Percentiles rank a stretch among this genome's conserved stretches.
Evolutionary conservation across 352 stramenopile genomes (phyloP).

Genomic region (Elongisporangium undulatum): DNA sequence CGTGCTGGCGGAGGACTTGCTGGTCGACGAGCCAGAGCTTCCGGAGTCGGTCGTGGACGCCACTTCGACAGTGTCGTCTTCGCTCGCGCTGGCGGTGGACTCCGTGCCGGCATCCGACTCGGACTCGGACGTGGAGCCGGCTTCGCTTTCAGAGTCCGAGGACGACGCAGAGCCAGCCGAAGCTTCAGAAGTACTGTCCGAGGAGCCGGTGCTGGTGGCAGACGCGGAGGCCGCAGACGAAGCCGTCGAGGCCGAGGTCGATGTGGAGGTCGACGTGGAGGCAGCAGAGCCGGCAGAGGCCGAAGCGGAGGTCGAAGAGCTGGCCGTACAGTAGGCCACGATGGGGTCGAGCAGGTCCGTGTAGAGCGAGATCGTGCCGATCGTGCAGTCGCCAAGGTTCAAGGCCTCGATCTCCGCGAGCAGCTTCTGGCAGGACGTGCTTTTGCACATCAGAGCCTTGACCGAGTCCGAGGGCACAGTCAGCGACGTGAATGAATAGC

Average conservation of each 20-base stretch:
- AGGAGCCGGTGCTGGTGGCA: conserved; percentile 19
- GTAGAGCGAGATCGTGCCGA: conserved; percentile 20
- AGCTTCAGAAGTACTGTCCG: conserved; percentile 10
- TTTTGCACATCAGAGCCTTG: conserved; percentile 22
- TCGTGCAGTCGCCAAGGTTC: conserved; percentile 27
- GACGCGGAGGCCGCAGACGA: conserved; percentile 9
- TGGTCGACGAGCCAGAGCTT: not conserved
- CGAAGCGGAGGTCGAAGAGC: conserved; percentile 9
- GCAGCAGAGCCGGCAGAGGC: conserved; percentile 8
- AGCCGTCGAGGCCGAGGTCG: conserved; percentile 9
- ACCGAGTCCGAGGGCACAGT: conserved; percentile 11
- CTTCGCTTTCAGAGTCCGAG: conserved; percentile 9
- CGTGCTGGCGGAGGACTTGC: not conserved
- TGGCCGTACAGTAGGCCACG: conserved; percentile 17
- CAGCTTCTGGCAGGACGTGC: conserved; percentile 21
- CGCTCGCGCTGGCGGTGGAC: not conserved
- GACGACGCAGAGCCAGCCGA: conserved; percentile 14
- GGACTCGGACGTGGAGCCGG: not conserved
- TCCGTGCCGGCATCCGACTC: not conserved
- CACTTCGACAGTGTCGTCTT: not conserved
- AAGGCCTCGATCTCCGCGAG: conserved; percentile 17
- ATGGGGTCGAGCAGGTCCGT: conserved; percentile 27
- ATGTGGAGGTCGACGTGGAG: conserved; percentile 9
- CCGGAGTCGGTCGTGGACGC: conserved; percentile 2
- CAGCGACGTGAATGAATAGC: conserved; percentile 22